Percentiles rank a stretch among this genome's conserved stretches.
These are phyloP conservation scores for Fomitiporia mediterranea DNA, from an alignment of 1,284 basidiomycete genomes.

Conservation along the genomic window DNA sequence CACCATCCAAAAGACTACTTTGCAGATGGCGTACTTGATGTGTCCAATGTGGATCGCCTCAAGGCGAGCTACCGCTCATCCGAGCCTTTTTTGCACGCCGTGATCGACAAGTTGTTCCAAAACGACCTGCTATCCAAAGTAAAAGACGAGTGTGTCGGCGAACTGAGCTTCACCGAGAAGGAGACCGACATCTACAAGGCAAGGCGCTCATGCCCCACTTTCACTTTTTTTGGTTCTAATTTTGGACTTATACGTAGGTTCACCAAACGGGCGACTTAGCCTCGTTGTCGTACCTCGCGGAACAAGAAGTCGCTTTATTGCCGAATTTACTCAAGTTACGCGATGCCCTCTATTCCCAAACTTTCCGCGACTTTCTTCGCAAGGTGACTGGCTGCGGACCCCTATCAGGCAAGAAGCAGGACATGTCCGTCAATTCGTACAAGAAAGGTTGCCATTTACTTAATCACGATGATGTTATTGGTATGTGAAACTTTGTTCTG, in stretches of 20 bases:
- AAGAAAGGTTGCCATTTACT: constrained; percentile 89
- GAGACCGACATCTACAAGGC: constrained; percentile 99
- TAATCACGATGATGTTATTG: constrained; percentile 96
- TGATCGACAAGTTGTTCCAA: constrained; percentile 81
- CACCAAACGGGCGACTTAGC: constrained; percentile 97
- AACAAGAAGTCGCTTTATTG: constrained; percentile 72
- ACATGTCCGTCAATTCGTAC: constrained; percentile 95
- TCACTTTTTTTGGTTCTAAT: background rate
- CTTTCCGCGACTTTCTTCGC: constrained; percentile 83
- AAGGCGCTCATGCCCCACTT: constrained; percentile 25
- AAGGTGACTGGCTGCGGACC: constrained; percentile 92
- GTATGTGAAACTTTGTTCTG: constrained; percentile 6
- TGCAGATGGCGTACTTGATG: constrained; percentile 51
- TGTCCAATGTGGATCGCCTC: constrained; percentile 50
- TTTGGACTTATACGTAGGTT: constrained; percentile 50
- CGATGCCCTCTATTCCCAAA: constrained; percentile 86
- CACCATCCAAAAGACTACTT: constrained; percentile 38
- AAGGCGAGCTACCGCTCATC: constrained; percentile 52
- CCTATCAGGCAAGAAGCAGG: constrained; percentile 88
- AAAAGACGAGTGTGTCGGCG: constrained; percentile 76
- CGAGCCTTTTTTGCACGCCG: constrained; percentile 80
- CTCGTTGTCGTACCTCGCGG: constrained; percentile 81
- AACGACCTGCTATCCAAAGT: constrained; percentile 76
- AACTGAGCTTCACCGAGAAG: constrained; percentile 93
- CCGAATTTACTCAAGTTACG: constrained; percentile 79